Evolutionary conservation across 2,329 filamentous ascomycete genomes (phyloP), one percentile per base, ranked within the genome.

Genomic region (Fusarium metavorans): DNA sequence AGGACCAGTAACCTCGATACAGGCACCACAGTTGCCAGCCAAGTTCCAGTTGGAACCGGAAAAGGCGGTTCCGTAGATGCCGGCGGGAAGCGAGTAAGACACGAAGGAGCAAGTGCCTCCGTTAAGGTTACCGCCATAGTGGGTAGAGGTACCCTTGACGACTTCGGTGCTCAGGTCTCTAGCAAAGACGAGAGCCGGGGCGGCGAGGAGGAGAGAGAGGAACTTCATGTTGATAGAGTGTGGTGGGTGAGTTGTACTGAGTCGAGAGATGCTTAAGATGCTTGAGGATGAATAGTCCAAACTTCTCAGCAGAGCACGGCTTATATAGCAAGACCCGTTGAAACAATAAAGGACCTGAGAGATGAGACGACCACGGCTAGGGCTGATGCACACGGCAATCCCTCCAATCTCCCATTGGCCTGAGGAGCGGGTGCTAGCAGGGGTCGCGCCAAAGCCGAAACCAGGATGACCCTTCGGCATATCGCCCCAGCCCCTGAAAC

Each of bases 71-170:
- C 92, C 92, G 76, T 84, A 90, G 70, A 93, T 80, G 10, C 85
- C 84, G 7, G 86, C 83, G 9, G 92, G 91, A 30, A 93, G 83
- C 2, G 86, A 90, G 82, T 92, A 92, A 58, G 85, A 88, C 6
- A 85, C 85, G 84, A 93, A 92, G 1, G 88, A 89, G 81, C 92
- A 94, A 61, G 85, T 87, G 64, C 92, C 92, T 43, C 91, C 91
- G 18, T 82, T 81, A 5, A 90, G 79, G 78, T 90, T 88, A 25
- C 89, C 88, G 32, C 87, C 86, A 76, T 90, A 90, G 77, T 84
- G 88, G 50, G 88, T 90, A 6, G 79, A 80, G 5, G 70, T 71
- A 23, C 78, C 78, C 13, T 72, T 62, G 13, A 48, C 54, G 3
- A 70, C 66, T 20, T 73, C 65, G 1, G 34, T 66, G 39, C 64